phyloP scores from a whole-genome alignment of 2,329 filamentous ascomycete species.

The Botrytis medusae region DNA sequence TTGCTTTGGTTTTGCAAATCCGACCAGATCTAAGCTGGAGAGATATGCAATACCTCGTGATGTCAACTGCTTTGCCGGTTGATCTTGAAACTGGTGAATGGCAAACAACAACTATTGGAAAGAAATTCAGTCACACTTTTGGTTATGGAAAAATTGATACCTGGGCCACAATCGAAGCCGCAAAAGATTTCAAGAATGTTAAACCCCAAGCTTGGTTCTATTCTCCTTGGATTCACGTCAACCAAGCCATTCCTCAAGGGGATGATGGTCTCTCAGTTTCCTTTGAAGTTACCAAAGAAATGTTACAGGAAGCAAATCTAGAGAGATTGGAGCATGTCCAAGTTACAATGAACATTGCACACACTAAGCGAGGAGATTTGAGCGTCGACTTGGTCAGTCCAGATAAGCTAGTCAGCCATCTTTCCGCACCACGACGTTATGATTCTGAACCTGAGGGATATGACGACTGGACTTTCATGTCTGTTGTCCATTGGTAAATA shows the following conservation, averaged over 20 bases:
- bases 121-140: conserved; percentile 89
- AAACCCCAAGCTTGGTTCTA: conserved; percentile 96
- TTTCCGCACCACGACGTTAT: conserved; percentile 70
- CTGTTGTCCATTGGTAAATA: conserved; percentile 86
- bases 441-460: conserved; percentile 73
- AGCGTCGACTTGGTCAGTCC: conserved; percentile 91
- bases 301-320: conserved; percentile 79
- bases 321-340: conserved; percentile 91
- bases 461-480: conserved; percentile 98
- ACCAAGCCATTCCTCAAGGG: conserved; percentile 82
- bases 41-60: conserved; percentile 87
- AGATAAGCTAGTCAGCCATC: conserved; percentile 74
- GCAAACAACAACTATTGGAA: conserved; percentile 77
- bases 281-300: conserved; percentile 80
- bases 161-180: conserved; percentile 78
- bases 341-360: conserved; percentile 93
- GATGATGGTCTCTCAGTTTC: conserved; percentile 72
- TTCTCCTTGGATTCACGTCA: conserved; percentile 91
- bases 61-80: conserved; percentile 80
- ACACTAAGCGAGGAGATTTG: conserved; percentile 83
- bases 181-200: conserved; percentile 81
- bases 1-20: conserved; percentile 80
- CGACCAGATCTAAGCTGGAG: conserved; percentile 89
- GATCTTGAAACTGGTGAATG: conserved; percentile 73
- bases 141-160: conserved; percentile 95